Conservation (phyloP, 441 rosid genomes). For the Manihot esculenta region DNA sequence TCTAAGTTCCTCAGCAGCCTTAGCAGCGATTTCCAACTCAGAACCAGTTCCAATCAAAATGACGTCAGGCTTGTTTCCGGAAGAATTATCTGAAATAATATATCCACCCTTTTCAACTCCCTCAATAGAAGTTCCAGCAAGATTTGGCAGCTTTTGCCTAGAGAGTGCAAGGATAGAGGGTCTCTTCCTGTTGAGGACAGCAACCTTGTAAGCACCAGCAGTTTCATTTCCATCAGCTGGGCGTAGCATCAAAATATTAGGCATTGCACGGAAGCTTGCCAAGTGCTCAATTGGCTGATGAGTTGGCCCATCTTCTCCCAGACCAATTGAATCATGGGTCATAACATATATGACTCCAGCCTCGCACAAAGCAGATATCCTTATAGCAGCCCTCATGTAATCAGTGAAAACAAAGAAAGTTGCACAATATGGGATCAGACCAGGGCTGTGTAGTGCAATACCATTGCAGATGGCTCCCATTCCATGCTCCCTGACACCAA, state of each 20-base stretch:
- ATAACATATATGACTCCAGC: slow-evolving; percentile 83
- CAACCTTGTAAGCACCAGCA: slow-evolving; percentile 81
- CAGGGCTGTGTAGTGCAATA: slow-evolving; percentile 77
- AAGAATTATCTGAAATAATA: slow-evolving; percentile 70
- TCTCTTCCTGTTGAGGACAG: slow-evolving; percentile 63
- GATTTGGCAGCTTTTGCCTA: slow-evolving; percentile 78
- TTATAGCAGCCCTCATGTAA: slow-evolving; percentile 92
- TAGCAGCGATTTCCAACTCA: slow-evolving; percentile 72
- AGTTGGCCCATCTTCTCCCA: slow-evolving; percentile 96
- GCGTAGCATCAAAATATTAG: slow-evolving; percentile 81
- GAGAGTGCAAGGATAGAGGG: slow-evolving; percentile 85
- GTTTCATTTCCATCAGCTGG: slow-evolving; percentile 95
- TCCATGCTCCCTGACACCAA: slow-evolving; percentile 88
- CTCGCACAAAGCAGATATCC: slow-evolving; percentile 72
- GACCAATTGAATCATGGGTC: slow-evolving; percentile 97
- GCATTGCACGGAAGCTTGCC: slow-evolving; percentile 98
- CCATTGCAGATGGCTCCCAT: slow-evolving; percentile 93
- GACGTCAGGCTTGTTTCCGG: slow-evolving; percentile 73
- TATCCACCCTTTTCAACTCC: slow-evolving; percentile 88
- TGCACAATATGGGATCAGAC: slow-evolving; percentile 81
- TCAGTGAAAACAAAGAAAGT: slow-evolving; percentile 96
- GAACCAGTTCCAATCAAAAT: slow-evolving; percentile 88
- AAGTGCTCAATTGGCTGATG: slow-evolving; percentile 93
- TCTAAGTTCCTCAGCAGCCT: slow-evolving; percentile 73
- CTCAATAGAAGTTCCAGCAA: slow-evolving; percentile 77